phyloP scores from a whole-genome alignment of 257 asterid genomes.

The Echium plantagineum region DNA sequence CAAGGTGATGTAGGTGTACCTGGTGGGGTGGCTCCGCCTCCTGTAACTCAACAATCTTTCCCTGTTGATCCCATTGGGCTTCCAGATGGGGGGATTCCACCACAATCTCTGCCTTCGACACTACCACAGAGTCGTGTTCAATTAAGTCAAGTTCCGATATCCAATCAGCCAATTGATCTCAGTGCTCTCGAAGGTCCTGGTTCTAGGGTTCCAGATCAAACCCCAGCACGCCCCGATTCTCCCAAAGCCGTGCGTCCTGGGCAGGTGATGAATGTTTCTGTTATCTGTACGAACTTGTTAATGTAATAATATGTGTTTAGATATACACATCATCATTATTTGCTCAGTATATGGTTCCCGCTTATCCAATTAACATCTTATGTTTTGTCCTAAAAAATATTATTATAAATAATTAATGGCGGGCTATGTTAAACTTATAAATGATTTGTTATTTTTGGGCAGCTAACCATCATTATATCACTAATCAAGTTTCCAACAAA shows the following conservation, averaged over 20 bases:
- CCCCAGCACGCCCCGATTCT: constrained; percentile 56
- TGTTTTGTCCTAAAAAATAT: too few species aligned
- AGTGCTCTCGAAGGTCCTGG: constrained; percentile 92
- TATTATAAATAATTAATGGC: background rate
- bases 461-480: too few species aligned
- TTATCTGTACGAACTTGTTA: constrained; percentile 1
- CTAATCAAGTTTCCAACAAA: too few species aligned
- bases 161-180: constrained; percentile 85
- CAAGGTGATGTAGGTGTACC: constrained; percentile 45
- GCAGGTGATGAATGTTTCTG: constrained; percentile 40
- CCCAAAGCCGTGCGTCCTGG: constrained; percentile 97
- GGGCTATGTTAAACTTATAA: background rate
- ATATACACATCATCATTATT: background rate
- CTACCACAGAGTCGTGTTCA: constrained; percentile 35
- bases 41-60: constrained; percentile 54
- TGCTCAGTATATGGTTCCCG: background rate
- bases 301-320: background rate
- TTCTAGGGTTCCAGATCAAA: constrained; percentile 37
- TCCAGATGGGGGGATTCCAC: constrained; percentile 86
- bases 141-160: constrained; percentile 32
- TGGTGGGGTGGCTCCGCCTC: constrained; percentile 72
- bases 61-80: constrained; percentile 51
- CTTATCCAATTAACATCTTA: background rate
- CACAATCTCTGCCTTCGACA: constrained; percentile 37
- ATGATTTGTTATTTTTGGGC: background rate